phyloP scores from a whole-genome alignment of 495 filamentous ascomycete species.

The Penicillium coffeae region DNA sequence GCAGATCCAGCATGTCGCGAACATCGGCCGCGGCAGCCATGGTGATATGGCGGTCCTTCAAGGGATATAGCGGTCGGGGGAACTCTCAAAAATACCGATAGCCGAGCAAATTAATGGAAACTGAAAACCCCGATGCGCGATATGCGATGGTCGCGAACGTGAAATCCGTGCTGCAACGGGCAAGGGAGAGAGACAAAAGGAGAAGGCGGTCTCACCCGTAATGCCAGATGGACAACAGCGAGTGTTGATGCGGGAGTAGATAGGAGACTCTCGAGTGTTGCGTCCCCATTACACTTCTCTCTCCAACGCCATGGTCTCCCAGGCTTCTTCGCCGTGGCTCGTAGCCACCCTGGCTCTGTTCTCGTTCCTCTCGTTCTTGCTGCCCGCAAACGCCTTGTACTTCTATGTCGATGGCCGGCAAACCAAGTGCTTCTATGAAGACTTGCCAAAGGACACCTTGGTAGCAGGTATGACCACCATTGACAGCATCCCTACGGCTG shows the following conservation, averaged over 20 bases:
- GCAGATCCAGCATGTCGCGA: conserved; percentile 84
- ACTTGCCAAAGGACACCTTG: conserved; percentile 94
- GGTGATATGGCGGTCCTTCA: too few species aligned
- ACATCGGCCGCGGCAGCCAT: conserved; percentile 79
- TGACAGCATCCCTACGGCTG: not conserved
- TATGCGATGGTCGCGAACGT: conserved; percentile 8
- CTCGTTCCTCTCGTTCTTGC: conserved; percentile 42
- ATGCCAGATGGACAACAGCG: conserved; percentile 21
- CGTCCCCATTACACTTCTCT: conserved; percentile 9
- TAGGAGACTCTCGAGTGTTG: not conserved
- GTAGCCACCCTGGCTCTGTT: conserved; percentile 32
- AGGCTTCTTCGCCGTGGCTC: conserved; percentile 40
- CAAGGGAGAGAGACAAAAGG: conserved; percentile 14
- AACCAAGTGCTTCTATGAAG: conserved; percentile 88
- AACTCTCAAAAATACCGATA: too few species aligned
- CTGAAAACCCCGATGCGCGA: not conserved
- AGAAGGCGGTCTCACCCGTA: conserved; percentile 22
- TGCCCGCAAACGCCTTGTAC: conserved; percentile 77
- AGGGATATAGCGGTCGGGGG: too few species aligned
- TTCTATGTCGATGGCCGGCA: conserved; percentile 87
- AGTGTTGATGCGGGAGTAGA: conserved; percentile 7
- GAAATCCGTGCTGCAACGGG: conserved; percentile 19
- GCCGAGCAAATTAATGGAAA: not conserved
- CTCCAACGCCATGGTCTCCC: conserved; percentile 29
- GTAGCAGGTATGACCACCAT: conserved; percentile 67